Base-by-base conservation (phyloP, 2,329 filamentous ascomycete species). In the Aspergillus proliferans region DNA sequence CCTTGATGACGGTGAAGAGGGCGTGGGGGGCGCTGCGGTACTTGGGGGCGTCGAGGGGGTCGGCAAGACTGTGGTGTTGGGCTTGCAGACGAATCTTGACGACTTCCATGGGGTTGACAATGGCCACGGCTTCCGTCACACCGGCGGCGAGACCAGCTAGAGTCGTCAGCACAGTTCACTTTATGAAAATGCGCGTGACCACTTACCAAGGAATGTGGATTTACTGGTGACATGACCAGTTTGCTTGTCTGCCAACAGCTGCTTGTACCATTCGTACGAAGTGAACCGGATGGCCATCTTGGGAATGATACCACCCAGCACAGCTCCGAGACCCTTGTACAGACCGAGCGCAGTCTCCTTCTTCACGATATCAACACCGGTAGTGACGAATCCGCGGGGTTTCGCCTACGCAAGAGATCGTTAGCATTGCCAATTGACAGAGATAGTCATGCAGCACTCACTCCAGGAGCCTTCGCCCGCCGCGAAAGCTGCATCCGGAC, bases 231-330 rank as follows among this genome's bases (percentile, higher is more conserved):
- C 80, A 26, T 68, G 64, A 40, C 88, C 87, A 2, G 83, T 83
- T 49, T 82, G 65, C 56, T 81, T 73, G 69, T 88, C 78, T 40
- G 88, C 84, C 21, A 96, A 77, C 53, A 86, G 53, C 67, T 89
- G 84, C 81, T 97, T 97, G 74, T 97, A 98, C 67, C 82, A 83
- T 71, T 97, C 93, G 72, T 97, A 98, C 48, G 88, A 95, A 43
- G 92, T 95, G 75, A 98, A 98, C 36, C 93, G 88, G 69, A 97
- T 98, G 53, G 93, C 93, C 93, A 98, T 98, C 75, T 98, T 98
- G 48, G 93, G 93, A 19, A 98, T 83, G 69, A 98, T 98, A 58
- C 93, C 93, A 21, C 91, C 96, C 51, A 97, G 71, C 39, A 98
- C 93, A 48, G 93, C 93, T 53, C 93, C 93, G n/a, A 98, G 82